Base-by-base conservation (phyloP, 257 asterid species). In the Salvia hispanica region DNA sequence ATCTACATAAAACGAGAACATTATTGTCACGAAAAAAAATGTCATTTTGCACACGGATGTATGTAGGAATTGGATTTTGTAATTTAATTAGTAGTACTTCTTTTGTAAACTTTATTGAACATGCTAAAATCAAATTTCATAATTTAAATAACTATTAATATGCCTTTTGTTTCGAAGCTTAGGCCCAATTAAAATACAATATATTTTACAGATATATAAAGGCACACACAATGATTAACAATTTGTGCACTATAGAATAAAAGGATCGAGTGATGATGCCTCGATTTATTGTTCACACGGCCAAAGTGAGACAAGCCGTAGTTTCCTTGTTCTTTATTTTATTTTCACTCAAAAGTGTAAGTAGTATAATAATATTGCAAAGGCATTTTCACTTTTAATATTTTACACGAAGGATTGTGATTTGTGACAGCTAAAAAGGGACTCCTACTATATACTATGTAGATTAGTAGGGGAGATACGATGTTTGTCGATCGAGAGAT, bases 211-310 rank as follows among this genome's bases (percentile, higher is more conserved):
- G 37, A 65, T 9, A 5, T 12, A 3, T 39, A 13, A 4, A 13
- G 15, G 4, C 9, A 14, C 34, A 18, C 60, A 64, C 45, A 56
- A 57, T 64, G 62, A 72, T 72, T 64, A 36, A 46, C 0, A 72
- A 3, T 46, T 65, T 48, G 42, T 66, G 40, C 46, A 34, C 9
- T 66, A 58, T 73, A 40, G 71, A 50, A 65, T 37, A 39, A 7
- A 39, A 58, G 62, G 72, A 63, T 31, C 43, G 46, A 58, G 51
- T 34, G 66, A 66, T 73, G 48, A 66, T 73, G 73, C 43, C 10
- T 37, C 39, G 51, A 66, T 33, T 66, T 7, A 34, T 40, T 51
- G 64, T 67, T 73, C 73, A 66, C 69, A 59, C 52, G 52, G 50
- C 73, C 18, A 66, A 58, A 58, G 7, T 56, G 33, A 14, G 69